These are phyloP conservation scores for Linnemannia exigua DNA, from an alignment of 192 early-diverging fungal genomes.

Conservation along the genomic window DNA sequence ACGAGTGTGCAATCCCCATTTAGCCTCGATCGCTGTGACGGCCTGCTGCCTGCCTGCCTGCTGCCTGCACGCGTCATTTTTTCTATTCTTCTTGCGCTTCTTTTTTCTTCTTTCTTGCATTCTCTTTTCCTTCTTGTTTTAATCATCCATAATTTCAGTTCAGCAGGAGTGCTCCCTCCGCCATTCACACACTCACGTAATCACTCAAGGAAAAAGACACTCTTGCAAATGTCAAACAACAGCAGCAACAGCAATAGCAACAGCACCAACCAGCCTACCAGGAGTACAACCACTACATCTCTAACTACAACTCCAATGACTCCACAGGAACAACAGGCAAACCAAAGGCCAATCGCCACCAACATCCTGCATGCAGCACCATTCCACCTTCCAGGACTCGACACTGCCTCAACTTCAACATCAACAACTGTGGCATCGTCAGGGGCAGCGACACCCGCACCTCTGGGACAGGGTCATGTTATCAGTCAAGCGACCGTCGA, in stretches of 20 bases:
- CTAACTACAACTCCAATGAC: background rate
- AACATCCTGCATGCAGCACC: background rate
- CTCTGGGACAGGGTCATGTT: background rate
- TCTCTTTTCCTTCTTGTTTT: too few species aligned
- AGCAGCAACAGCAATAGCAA: background rate
- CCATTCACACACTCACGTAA: background rate
- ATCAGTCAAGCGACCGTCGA: slow-evolving; percentile 50
- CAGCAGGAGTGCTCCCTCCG: background rate
- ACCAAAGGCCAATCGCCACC: background rate
- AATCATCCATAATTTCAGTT: background rate
- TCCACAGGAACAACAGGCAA: background rate
- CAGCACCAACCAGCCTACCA: background rate
- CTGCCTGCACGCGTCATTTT: too few species aligned
- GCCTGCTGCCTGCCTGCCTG: too few species aligned
- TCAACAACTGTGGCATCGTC: slow-evolving; percentile 1
- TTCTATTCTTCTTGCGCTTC: too few species aligned
- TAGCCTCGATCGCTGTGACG: too few species aligned
- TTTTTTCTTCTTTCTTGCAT: too few species aligned
- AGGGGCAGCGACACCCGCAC: background rate
- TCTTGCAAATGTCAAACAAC: background rate
- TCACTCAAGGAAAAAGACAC: background rate
- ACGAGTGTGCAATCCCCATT: too few species aligned
- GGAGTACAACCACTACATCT: slow-evolving; percentile 4
- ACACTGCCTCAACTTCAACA: background rate
- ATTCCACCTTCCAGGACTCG: background rate